Conservation (phyloP, 495 filamentous ascomycete species). For the Neurospora sublineolata region DNA sequence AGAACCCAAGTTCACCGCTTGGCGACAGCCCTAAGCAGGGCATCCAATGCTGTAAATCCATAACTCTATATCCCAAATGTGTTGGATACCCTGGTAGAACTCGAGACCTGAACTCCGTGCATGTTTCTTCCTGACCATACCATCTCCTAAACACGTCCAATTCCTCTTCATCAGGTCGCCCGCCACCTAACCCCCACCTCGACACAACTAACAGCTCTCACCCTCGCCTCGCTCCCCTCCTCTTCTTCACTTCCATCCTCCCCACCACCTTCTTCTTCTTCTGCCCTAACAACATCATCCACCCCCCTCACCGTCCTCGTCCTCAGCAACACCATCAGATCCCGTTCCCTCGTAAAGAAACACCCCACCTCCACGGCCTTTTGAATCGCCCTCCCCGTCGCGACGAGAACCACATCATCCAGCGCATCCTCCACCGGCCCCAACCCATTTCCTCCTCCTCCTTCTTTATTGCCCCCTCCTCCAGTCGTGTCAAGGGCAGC, state of each 20-base stretch:
- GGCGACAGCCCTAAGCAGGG: too few relatives aligned
- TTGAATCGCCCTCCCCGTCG: slow-evolving; percentile 68
- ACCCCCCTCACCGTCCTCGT: slow-evolving; percentile 58
- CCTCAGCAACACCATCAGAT: slow-evolving; percentile 43
- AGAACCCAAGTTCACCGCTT: neutral
- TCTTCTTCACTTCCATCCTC: slow-evolving; percentile 31
- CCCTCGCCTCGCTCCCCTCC: slow-evolving; percentile 51
- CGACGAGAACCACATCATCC: slow-evolving; percentile 60
- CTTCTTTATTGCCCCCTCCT: slow-evolving; percentile 1
- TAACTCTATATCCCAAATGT: neutral
- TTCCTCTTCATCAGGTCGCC: neutral
- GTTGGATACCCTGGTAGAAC: neutral
- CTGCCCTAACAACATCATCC: slow-evolving; percentile 50
- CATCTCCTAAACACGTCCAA: neutral
- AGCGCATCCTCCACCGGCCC: slow-evolving; percentile 9
- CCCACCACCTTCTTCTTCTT: slow-evolving; percentile 35
- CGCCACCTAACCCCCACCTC: slow-evolving; percentile 23
- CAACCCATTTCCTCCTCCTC: neutral
- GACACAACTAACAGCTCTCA: slow-evolving; percentile 34
- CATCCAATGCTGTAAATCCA: neutral
- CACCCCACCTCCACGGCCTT: slow-evolving; percentile 52
- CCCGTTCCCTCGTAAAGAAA: slow-evolving; percentile 50
- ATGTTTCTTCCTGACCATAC: neutral
- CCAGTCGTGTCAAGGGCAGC: slow-evolving; percentile 22
- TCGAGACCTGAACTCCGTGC: neutral